phyloP scores from a whole-genome alignment of 805 yeast genomes.

The Cephaloascus albidus region DNA sequence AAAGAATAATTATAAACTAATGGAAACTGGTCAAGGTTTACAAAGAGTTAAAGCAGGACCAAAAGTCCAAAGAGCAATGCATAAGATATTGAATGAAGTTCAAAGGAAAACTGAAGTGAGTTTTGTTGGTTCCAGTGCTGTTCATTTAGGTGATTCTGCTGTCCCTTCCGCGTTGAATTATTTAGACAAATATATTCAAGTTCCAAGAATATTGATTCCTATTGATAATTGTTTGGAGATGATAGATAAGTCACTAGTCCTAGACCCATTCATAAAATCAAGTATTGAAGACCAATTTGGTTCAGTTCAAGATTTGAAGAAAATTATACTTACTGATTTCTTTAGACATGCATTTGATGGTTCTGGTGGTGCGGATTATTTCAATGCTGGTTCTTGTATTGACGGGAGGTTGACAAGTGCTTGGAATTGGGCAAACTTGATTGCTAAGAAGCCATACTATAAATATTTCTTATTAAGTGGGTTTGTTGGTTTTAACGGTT shows the following conservation, averaged over 20 bases:
- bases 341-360: conserved; percentile 63
- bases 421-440: conserved; percentile 74
- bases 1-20: conserved; percentile 43
- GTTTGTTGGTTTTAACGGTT: conserved; percentile 68
- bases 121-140: conserved; percentile 78
- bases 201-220: conserved; percentile 69
- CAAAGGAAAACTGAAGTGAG: conserved; percentile 46
- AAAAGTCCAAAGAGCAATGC: conserved; percentile 59
- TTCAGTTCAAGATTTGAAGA: conserved; percentile 41
- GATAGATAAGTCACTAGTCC: conserved; percentile 39
- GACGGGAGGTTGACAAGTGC: conserved; percentile 77
- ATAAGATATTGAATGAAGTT: conserved; percentile 54
- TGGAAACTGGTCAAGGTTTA: conserved; percentile 76
- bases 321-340: conserved; percentile 38
- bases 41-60: conserved; percentile 74
- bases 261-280: conserved; percentile 35
- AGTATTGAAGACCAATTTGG: conserved; percentile 56
- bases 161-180: conserved; percentile 79
- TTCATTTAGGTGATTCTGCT: conserved; percentile 75
- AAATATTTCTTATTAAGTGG: conserved; percentile 58
- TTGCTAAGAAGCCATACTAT: conserved; percentile 54
- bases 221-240: conserved; percentile 49
- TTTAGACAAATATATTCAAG: conserved; percentile 72
- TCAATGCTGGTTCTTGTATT: conserved; percentile 77
- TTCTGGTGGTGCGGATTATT: conserved; percentile 77